Base-by-base conservation (phyloP, 2,329 filamentous ascomycete species). In the Graphilbum sp. region DNA sequence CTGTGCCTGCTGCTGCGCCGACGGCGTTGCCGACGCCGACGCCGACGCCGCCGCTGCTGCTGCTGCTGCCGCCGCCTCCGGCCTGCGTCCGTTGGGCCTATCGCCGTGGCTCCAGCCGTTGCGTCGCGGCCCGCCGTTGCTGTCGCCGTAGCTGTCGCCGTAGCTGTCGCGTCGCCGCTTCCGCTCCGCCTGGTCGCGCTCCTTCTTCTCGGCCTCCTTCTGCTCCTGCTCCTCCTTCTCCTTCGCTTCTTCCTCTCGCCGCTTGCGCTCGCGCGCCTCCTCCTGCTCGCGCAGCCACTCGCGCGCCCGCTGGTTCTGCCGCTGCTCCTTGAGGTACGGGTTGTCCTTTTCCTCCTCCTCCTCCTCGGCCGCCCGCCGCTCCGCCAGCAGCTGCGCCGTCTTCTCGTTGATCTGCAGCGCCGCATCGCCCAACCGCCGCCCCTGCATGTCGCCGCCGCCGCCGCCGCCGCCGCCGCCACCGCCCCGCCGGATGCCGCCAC, bases 1-100 rank as follows among this genome's bases (percentile, higher is more conserved):
- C 52, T 92, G 84, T 10, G 80, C 73, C 35, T 75, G 72, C 43
- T 77, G 75, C 43, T 48, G 45, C 42, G 51, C 62, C 43, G 47
- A 47, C 45, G 54, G 63, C 53, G 62, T 49, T 6, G 13, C 31
- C 15, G n/a, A n/a, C n/a, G n/a, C n/a, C n/a, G n/a, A n/a, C n/a
- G n/a, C 38, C 36, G 13, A 36, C 43, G 30, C 19, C 13, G 18
- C 37, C 25, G 32, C 40, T 40, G n/a, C 27, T 5, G 15, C 37
- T 34, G 12, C 40, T 34, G 21, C 29, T 20, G 43, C 61, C 59
- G 29, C 42, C 43, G 15, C 38, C 42, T 8, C 38, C 40, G 12
- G n/a, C n/a, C 37, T 31, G 7, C 27, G 27, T 24, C 35, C 41
- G 38, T 37, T 54, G 49, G 31, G 61, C 10, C 55, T 43, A 46